phyloP scores from a whole-genome alignment of 495 filamentous ascomycete species.

The Podospora anserina region DNA sequence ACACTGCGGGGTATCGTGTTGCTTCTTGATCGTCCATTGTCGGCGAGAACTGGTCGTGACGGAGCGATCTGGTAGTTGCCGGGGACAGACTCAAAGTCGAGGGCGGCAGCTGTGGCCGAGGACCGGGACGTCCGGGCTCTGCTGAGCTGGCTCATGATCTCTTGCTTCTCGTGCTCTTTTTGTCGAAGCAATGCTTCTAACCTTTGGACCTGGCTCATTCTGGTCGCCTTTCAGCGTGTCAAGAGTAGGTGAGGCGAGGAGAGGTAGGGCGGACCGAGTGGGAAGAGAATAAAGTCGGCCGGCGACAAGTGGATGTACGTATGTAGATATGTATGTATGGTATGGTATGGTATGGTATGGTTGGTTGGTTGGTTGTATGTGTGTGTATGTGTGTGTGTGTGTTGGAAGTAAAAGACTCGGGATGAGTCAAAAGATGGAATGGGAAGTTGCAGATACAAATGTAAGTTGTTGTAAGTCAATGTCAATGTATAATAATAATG shows the following conservation, averaged over 20 bases:
- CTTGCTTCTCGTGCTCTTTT: conserved; percentile 21
- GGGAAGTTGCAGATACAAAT: conserved; percentile 17
- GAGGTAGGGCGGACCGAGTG: conserved; percentile 15
- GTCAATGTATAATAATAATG: neutral
- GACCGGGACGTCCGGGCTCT: conserved; percentile 20
- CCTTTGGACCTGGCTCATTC: conserved; percentile 27
- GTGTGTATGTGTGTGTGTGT: neutral
- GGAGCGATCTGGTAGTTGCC: conserved; percentile 30
- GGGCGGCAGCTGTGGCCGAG: neutral
- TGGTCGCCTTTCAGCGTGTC: conserved; percentile 3
- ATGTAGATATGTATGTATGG: conserved; percentile 8
- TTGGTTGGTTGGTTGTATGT: too few species aligned
- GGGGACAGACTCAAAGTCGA: conserved; percentile 24
- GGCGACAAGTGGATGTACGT: conserved; percentile 5
- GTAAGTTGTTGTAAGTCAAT: neutral
- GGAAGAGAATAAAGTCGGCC: neutral
- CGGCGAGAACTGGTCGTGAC: conserved; percentile 23
- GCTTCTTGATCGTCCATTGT: conserved; percentile 33
- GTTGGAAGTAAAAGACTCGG: conserved; percentile 7
- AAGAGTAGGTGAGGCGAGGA: neutral
- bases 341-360: neutral
- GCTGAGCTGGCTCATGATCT: conserved; percentile 22
- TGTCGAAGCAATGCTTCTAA: conserved; percentile 22
- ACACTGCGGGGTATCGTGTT: conserved; percentile 34
- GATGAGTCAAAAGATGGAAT: conserved; percentile 21